phyloP scores from a whole-genome alignment of 805 yeast species.

The Ogataea degrootiae region DNA sequence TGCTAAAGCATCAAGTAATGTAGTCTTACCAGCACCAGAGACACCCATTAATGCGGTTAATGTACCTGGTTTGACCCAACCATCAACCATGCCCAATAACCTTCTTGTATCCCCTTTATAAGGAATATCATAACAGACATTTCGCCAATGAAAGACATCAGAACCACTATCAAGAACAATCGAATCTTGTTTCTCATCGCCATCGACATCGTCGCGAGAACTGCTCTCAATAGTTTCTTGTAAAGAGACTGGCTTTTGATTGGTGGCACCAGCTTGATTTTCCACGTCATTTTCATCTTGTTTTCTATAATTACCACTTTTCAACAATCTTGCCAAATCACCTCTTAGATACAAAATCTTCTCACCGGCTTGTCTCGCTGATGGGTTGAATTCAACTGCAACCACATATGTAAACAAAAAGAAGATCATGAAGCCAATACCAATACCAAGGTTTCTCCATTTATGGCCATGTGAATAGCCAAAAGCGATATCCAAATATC shows the following conservation, averaged over 20 bases:
- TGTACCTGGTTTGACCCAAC: conserved; percentile 78
- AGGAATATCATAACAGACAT: conserved; percentile 61
- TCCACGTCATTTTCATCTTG: conserved; percentile 20
- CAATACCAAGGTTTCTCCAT: conserved; percentile 77
- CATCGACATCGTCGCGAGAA: conserved; percentile 19
- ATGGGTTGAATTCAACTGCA: conserved; percentile 48
- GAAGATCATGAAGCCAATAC: conserved; percentile 46
- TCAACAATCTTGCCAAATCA: conserved; percentile 34
- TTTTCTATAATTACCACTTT: conserved; percentile 27
- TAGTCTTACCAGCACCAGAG: conserved; percentile 56
- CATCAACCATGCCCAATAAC: conserved; percentile 58
- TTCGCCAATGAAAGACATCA: conserved; percentile 68
- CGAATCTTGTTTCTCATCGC: background rate
- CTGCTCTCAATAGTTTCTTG: conserved; percentile 23
- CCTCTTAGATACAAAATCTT: conserved; percentile 47
- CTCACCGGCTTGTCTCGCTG: conserved; percentile 61
- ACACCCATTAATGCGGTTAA: conserved; percentile 65
- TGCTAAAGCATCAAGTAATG: conserved; percentile 45
- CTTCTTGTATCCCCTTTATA: conserved; percentile 52
- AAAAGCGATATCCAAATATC: conserved; percentile 47
- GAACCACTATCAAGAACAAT: conserved; percentile 18
- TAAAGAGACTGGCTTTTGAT: conserved; percentile 10
- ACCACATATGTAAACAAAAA: conserved; percentile 48
- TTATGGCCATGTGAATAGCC: conserved; percentile 50
- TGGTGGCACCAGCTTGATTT: background rate